phyloP scores from a whole-genome alignment of 768 basidiomycete species.

The Sporobolomyces pararoseus region DNA sequence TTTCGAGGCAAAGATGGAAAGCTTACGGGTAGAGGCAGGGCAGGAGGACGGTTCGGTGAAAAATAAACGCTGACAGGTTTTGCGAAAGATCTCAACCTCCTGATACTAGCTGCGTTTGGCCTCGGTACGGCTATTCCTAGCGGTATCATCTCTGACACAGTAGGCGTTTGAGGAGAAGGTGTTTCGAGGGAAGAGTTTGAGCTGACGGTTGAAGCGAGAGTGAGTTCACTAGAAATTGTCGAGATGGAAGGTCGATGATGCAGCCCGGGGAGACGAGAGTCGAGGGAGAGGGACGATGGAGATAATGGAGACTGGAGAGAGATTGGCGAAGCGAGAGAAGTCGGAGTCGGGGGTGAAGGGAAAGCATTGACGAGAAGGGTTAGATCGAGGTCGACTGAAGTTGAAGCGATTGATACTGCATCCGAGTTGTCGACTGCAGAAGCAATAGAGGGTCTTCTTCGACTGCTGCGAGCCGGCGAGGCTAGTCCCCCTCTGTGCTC shows the following conservation, averaged over 20 bases:
- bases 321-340: not conserved
- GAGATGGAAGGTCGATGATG: not conserved
- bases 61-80: constrained; percentile 17
- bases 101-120: not conserved
- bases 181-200: not conserved
- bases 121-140: not conserved
- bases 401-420: not conserved
- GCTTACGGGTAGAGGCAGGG: constrained; percentile 17
- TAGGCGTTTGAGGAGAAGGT: not conserved
- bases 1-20: not conserved
- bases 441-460: no score
- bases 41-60: constrained; percentile 13
- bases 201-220: not conserved
- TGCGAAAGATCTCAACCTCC: constrained; percentile 10
- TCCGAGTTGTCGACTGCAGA: not conserved
- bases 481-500: no score
- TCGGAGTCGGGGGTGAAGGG: constrained; percentile 1
- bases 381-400: not conserved
- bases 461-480: no score
- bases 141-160: not conserved
- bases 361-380: constrained; percentile 8
- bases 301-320: no score
- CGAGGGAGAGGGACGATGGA: not conserved
- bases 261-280: not conserved
- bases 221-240: constrained; percentile 6